Conservation (phyloP, 257 asterid species). For the Petunia axillaris region DNA sequence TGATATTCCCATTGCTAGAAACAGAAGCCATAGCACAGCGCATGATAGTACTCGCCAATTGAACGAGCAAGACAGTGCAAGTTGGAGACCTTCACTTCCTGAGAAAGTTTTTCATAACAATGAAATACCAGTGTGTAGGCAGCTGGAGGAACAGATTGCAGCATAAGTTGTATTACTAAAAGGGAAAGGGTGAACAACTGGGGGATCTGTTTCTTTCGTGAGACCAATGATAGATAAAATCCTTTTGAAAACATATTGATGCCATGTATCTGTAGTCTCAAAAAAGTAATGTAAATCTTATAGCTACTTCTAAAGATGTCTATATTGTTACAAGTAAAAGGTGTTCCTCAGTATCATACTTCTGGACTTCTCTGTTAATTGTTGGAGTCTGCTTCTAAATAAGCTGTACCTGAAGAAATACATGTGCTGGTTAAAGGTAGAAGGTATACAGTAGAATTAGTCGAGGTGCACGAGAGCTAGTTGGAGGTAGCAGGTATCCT, state of each 20-base stretch:
- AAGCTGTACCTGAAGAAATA: not conserved
- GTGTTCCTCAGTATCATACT: not conserved
- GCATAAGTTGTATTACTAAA: slow-evolving; percentile 34
- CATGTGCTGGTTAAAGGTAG: too few species aligned
- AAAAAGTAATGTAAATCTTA: not conserved
- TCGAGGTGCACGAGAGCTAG: too few species aligned
- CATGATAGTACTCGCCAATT: slow-evolving; percentile 16
- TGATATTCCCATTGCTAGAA: slow-evolving; percentile 67
- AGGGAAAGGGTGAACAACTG: slow-evolving; percentile 20
- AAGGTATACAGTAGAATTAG: too few species aligned
- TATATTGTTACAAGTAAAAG: not conserved
- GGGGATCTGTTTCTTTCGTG: not conserved
- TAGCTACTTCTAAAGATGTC: slow-evolving; percentile 22
- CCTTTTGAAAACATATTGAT: not conserved
- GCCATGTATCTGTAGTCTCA: not conserved
- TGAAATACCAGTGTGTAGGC: slow-evolving; percentile 44
- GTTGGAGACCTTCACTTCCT: slow-evolving; percentile 41
- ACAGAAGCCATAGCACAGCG: slow-evolving; percentile 29
- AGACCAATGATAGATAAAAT: not conserved
- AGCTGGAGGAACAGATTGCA: slow-evolving; percentile 50
- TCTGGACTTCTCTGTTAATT: not conserved
- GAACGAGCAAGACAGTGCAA: slow-evolving; percentile 40
- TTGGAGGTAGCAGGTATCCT: too few species aligned
- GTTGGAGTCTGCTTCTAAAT: not conserved
- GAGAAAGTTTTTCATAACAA: slow-evolving; percentile 44